A percentile compares a stretch with the other conserved stretches of the same genome.
phyloP scores from a whole-genome alignment of 441 rosid genomes.

The Adansonia grandidieri region DNA sequence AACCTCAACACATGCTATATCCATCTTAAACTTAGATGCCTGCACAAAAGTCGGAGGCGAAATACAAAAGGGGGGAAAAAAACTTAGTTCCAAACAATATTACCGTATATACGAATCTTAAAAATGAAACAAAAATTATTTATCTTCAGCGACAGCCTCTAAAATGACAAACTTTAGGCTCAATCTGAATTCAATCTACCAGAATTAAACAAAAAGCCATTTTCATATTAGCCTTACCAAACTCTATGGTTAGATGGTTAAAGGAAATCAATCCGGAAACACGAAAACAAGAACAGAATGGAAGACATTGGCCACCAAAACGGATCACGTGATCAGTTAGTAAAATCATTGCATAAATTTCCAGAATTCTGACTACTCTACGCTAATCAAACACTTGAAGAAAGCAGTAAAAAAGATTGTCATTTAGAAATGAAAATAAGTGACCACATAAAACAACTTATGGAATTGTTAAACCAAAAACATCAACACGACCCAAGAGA shows the following conservation, averaged over 20 bases:
- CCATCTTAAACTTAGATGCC: constrained; percentile 22
- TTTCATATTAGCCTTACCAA: not conserved
- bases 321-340: not conserved
- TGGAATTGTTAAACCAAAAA: not conserved
- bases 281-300: not conserved
- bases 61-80: not conserved
- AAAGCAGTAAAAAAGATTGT: not conserved
- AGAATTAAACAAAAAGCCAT: not conserved
- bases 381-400: not conserved
- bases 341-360: no score
- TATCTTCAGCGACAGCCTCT: not conserved
- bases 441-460: not conserved
- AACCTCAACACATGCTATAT: constrained; percentile 22
- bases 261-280: not conserved
- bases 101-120: constrained; percentile 8
- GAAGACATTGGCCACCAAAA: constrained; percentile 9
- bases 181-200: constrained; percentile 1
- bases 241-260: not conserved
- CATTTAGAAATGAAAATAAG: no score
- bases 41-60: constrained; percentile 13
- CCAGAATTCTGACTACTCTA: not conserved
- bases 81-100: constrained; percentile 19
- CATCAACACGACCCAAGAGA: not conserved
- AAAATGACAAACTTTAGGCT: not conserved
- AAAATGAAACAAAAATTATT: not conserved